Conservation (phyloP, 148 eudicot species). For the Beta vulgaris region DNA sequence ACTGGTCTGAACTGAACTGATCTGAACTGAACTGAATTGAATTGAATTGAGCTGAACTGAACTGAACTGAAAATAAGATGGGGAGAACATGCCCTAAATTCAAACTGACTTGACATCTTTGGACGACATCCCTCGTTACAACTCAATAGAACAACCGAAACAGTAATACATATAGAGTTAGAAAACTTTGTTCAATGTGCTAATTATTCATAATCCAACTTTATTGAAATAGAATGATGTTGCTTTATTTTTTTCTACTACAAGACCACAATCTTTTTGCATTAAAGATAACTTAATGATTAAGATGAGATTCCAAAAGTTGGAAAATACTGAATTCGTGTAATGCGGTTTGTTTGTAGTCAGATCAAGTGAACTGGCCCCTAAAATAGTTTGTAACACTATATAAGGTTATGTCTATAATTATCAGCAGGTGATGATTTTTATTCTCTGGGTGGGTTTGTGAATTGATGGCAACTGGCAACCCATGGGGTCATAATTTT, state of each 20-base stretch:
- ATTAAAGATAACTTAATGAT: neutral
- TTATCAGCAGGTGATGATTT: neutral
- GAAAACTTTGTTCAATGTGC: neutral
- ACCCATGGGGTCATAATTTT: slow-evolving; percentile 1
- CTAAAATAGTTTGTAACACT: slow-evolving; percentile 2
- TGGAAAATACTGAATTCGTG: neutral
- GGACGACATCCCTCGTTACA: too few relatives aligned
- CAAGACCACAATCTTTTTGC: slow-evolving; percentile 6
- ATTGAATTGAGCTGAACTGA: too few relatives aligned
- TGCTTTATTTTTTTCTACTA: neutral
- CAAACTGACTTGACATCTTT: too few relatives aligned
- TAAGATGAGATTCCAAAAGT: neutral
- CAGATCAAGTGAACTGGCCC: slow-evolving; percentile 11
- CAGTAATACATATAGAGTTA: neutral
- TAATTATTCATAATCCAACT: slow-evolving; percentile 5
- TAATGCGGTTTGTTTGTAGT: neutral
- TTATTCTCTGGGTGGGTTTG: slow-evolving; percentile 13
- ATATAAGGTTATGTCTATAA: neutral
- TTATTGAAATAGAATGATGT: neutral
- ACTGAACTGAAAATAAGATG: too few relatives aligned
- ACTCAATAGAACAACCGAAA: too few relatives aligned
- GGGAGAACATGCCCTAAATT: too few relatives aligned
- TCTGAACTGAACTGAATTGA: too few relatives aligned
- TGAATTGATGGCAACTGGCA: slow-evolving; percentile 10
- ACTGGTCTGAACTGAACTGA: too few relatives aligned